Conservation (phyloP, 768 basidiomycete species). For the Pleurotus salmoneostramineus region DNA sequence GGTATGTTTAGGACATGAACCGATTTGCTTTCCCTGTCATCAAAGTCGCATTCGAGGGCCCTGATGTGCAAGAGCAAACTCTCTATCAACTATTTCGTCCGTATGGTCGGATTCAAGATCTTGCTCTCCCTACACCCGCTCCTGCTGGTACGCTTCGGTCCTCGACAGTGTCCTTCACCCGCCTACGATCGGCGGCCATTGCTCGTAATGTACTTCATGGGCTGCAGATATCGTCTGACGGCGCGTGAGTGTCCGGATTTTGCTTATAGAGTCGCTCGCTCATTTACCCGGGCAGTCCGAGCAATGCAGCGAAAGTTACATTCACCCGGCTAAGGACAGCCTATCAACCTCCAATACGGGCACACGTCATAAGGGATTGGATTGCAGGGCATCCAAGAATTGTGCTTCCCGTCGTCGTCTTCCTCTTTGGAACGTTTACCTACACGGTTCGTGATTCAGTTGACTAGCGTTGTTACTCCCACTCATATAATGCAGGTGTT, state of each 20-base stretch:
- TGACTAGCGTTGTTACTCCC: neutral
- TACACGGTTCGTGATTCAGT: conserved; percentile 61
- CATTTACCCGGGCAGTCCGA: neutral
- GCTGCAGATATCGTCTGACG: conserved; percentile 28
- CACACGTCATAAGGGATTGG: conserved; percentile 73
- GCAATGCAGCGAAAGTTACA: conserved; percentile 21
- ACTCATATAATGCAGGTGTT: conserved; percentile 57
- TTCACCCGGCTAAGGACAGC: conserved; percentile 45
- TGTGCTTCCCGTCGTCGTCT: conserved; percentile 74
- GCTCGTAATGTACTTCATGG: conserved; percentile 84
- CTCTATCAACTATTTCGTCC: conserved; percentile 82
- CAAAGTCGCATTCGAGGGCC: conserved; percentile 83
- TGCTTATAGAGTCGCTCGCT: neutral
- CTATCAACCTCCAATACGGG: conserved; percentile 64
- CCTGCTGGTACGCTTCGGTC: conserved; percentile 67
- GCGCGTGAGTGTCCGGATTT: conserved; percentile 7
- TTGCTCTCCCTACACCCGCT: conserved; percentile 55
- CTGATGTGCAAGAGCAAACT: conserved; percentile 77
- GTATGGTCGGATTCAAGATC: conserved; percentile 74
- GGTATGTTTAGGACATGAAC: conserved; percentile 66
- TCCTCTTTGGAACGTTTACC: conserved; percentile 85
- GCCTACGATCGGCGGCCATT: conserved; percentile 65
- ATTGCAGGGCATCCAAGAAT: conserved; percentile 84
- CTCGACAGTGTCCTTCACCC: conserved; percentile 58
- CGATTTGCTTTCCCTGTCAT: conserved; percentile 73